A percentile compares a stretch with the other conserved stretches of the same genome.
These are phyloP conservation scores for Murraya paniculata DNA, from an alignment of 345 rosid species.

Conservation along the genomic window DNA sequence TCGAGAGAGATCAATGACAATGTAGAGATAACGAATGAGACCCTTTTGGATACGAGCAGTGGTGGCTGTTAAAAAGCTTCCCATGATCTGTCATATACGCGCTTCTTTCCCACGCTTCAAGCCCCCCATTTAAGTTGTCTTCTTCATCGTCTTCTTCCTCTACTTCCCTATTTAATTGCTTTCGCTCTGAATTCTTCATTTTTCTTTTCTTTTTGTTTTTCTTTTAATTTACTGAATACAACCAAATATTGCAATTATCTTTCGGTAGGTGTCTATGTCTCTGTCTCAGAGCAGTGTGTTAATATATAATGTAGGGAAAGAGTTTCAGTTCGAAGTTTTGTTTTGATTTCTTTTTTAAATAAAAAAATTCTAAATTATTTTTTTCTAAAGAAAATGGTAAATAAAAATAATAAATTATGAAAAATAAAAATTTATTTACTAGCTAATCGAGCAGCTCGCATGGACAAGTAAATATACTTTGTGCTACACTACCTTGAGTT, in stretches of 20 bases:
- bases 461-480: too few species aligned
- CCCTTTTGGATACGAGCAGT: slow-evolving; percentile 84
- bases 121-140: slow-evolving; percentile 47
- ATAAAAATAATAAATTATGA: too few species aligned
- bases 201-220: neutral
- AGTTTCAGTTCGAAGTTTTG: neutral
- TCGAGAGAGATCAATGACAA: slow-evolving; percentile 83
- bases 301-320: neutral
- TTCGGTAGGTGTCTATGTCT: neutral
- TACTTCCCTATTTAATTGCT: slow-evolving; percentile 36
- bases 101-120: slow-evolving; percentile 74
- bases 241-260: neutral
- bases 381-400: too few species aligned
- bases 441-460: too few species aligned
- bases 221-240: neutral
- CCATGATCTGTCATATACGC: slow-evolving; percentile 84
- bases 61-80: slow-evolving; percentile 51
- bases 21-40: slow-evolving; percentile 81
- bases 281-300: too few species aligned
- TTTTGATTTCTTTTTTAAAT: too few species aligned
- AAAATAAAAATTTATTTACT: too few species aligned
- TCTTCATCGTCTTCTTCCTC: slow-evolving; percentile 73
- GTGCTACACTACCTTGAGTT: too few species aligned
- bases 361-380: too few species aligned
- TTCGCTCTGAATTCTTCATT: slow-evolving; percentile 48